Base-by-base conservation (phyloP, 1,139 yeast genomes). In the Candida sanyaensis region DNA sequence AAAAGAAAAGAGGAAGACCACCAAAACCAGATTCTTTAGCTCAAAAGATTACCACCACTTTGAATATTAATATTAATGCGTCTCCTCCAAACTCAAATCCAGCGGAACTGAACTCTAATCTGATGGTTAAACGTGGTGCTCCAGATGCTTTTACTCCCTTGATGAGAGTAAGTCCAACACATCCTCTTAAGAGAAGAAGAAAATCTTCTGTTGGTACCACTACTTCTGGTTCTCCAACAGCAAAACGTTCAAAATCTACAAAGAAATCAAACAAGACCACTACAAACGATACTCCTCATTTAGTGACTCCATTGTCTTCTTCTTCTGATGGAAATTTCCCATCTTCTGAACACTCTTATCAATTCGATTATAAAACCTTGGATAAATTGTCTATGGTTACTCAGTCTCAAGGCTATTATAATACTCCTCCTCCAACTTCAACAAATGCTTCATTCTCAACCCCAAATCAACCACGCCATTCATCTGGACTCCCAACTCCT, bases 111-210 rank as follows among this genome's bases (percentile, higher is more conserved):
- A 75, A 75, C 53, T 64, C 71, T 38, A 71, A 71, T 52, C 66
- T 71, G 53, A 69, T 70, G 46, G 71, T 73, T 39, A 71, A 66
- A 52, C 60, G 69, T 49, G 80, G 80, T 9, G 75, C 73, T 29
- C 80, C 80, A 7, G 78, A 75, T 54, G 65, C 71, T 44, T 73
- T 69, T 59, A 75, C 78, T 5, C 80, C 80, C 0, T 61, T 76
- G 48, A 74, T 75, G 79, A 64, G 75, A 56, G 80, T 75, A 4
- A 65, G 72, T 31, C 80, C 57, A 17, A 51, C 61, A 7, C 56
- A 59, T 43, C 39, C 48, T 23, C 56, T 55, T 41, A 58, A 53
- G 33, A 61, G 46, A 44, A 55, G 55, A 48, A 52, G 53, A 40
- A 54, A 50, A 38, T 50, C 55, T n/a, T 44, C 47, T 7, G 36